Conservation (phyloP, 148 eudicot genomes). For the Hydrangea macrophylla region DNA sequence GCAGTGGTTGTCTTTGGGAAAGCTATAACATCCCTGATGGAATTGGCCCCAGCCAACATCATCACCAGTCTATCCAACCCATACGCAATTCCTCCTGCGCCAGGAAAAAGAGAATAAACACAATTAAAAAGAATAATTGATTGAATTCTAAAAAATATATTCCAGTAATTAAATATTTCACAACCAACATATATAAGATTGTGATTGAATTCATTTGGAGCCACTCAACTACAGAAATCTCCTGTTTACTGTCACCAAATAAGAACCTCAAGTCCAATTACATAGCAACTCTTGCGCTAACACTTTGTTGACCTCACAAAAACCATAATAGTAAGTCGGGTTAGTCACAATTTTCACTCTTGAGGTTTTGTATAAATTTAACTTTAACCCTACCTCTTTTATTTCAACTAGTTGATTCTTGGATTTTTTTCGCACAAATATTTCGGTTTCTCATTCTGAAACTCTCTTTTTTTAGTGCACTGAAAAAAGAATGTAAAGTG, state of each 20-base stretch:
- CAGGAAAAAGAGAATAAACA: not conserved
- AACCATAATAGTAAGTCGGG: not conserved
- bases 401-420: too few relatives aligned
- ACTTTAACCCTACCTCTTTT: too few relatives aligned
- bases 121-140: not conserved
- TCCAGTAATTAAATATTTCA: not conserved
- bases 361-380: too few relatives aligned
- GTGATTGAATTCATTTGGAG: not conserved
- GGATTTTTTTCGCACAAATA: too few relatives aligned
- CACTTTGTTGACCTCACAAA: not conserved
- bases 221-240: not conserved
- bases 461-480: too few relatives aligned
- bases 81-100: constrained; percentile 91
- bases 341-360: too few relatives aligned
- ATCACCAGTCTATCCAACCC: constrained; percentile 92
- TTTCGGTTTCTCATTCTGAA: too few relatives aligned
- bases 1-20: constrained; percentile 91
- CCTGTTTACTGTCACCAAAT: not conserved
- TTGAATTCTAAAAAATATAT: not conserved
- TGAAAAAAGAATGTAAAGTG: too few relatives aligned
- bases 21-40: constrained; percentile 92
- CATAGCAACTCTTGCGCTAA: not conserved
- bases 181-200: not conserved
- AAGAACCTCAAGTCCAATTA: not conserved
- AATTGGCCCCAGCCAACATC: constrained; percentile 78